Evolutionary conservation across 2,329 filamentous ascomycete species (phyloP).

Genomic region (Ramularia collo-cygni): DNA sequence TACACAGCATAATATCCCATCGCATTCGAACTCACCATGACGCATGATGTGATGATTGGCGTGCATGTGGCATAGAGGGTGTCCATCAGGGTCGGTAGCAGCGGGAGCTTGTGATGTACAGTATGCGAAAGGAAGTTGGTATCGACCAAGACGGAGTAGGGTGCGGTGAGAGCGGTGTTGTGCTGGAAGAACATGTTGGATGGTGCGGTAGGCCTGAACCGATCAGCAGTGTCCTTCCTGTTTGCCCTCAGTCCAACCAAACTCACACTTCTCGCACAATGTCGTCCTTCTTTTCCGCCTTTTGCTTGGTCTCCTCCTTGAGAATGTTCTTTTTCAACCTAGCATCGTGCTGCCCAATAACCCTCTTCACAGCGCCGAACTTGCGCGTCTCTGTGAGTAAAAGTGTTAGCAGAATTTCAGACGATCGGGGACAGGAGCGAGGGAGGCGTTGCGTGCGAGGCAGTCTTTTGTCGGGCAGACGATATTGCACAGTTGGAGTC

Average conservation of each 20-base stretch:
- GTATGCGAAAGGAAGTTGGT: conserved; percentile 90
- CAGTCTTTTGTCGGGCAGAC: no score
- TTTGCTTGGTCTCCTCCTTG: conserved; percentile 54
- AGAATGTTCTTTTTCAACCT: conserved; percentile 74
- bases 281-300: conserved; percentile 31
- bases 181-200: conserved; percentile 75
- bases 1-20: no score
- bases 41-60: conserved; percentile 78
- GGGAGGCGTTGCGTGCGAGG: no score
- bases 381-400: conserved; percentile 91
- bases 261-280: conserved; percentile 66
- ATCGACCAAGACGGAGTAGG: conserved; percentile 69
- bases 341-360: conserved; percentile 75
- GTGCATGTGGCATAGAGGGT: conserved; percentile 86
- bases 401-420: no score
- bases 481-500: no score
- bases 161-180: conserved; percentile 79
- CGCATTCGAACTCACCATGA: conserved; percentile 50
- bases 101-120: conserved; percentile 80
- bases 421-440: no score
- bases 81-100: conserved; percentile 88
- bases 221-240: neutral
- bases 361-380: conserved; percentile 75
- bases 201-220: conserved; percentile 24
- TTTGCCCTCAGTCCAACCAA: neutral